Evolutionary conservation across 352 stramenopile genomes (phyloP), one percentile per base, ranked within the genome.

Genomic region (Pythium rhizo-oryzae): DNA sequence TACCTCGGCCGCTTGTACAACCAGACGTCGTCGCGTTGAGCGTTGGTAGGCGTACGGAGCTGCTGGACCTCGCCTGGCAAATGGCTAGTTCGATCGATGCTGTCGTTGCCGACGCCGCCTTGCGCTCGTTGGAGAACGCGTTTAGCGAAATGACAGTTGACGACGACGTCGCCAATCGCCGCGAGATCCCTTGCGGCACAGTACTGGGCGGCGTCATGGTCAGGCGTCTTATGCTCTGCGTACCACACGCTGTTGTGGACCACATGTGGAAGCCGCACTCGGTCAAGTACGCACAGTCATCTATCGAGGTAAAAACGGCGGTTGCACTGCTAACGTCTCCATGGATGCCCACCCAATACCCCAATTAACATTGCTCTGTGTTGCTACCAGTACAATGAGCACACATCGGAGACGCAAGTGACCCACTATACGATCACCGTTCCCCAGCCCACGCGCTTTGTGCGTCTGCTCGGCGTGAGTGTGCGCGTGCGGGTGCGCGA

Each of bases 401-500:
- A 39, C 2, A 56, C 11, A 9, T 24, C 23, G 24, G 23, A 56
- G 0, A 39, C 24, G 4, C 54, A 60, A 0, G 37, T 50, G n/a
- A 51, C 39, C 19, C 54, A 60, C 35, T 60, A 60, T 11, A 33
- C 28, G 7, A 50, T 60, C 54, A 18, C 5, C n/a, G 5, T 33
- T 2, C 18, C 2, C 9, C 16, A 4, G 11, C 15, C 24, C 6
- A 24, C 33, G 18, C 21, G 35, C 19, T 13, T 12, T 1, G 23
- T n/a, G 9, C 35, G 30, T 19, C 39, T 37, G 13, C 54, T 33
- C 11, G 54, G 54, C 19, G 35, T 60, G 6, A 41, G 3, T 9
- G 33, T 60, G 16, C 54, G 54, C n/a, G 23, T 60, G 1, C 54
- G 54, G 8, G n/a, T 60, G 19, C 54, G 25, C 35, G 54, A 60